These are phyloP conservation scores for Umbelopsis sp. DNA, from an alignment of 192 early-diverging fungal genomes.

Conservation along the genomic window DNA sequence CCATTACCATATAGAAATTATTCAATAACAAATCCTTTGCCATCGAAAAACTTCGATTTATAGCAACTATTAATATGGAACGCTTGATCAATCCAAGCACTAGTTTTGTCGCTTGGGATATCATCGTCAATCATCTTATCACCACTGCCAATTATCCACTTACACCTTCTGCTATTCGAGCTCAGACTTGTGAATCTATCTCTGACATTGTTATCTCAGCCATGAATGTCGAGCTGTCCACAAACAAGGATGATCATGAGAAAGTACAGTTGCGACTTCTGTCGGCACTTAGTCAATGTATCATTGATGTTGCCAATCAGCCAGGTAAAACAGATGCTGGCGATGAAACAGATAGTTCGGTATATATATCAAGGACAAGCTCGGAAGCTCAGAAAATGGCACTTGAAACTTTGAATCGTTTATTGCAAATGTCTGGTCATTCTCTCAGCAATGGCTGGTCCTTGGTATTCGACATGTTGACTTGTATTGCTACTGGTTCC, in stretches of 20 bases:
- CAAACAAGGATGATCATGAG: slow-evolving; percentile 65
- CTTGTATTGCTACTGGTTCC: slow-evolving; percentile 44
- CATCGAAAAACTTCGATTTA: slow-evolving; percentile 68
- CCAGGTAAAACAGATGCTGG: neutral
- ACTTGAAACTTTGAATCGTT: slow-evolving; percentile 86
- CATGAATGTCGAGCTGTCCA: slow-evolving; percentile 63
- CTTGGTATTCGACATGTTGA: slow-evolving; percentile 89
- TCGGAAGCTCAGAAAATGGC: slow-evolving; percentile 78
- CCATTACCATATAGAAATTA: slow-evolving; percentile 46
- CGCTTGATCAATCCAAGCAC: slow-evolving; percentile 46
- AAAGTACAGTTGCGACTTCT: slow-evolving; percentile 68
- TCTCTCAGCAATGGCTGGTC: slow-evolving; percentile 82
- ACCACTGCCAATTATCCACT: slow-evolving; percentile 65
- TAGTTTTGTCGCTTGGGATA: slow-evolving; percentile 55
- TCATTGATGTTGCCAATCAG: slow-evolving; percentile 30
- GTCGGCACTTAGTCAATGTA: slow-evolving; percentile 60
- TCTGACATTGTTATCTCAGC: slow-evolving; percentile 75
- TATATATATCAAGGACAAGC: slow-evolving; percentile 3
- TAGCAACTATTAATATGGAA: slow-evolving; percentile 59
- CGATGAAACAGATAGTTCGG: neutral
- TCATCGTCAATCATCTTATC: slow-evolving; percentile 73
- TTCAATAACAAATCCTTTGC: slow-evolving; percentile 79
- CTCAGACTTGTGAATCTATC: slow-evolving; percentile 76
- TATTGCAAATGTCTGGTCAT: slow-evolving; percentile 91
- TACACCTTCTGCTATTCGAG: slow-evolving; percentile 63